These are phyloP conservation scores for Didymella keratinophila DNA, from an alignment of 2,329 filamentous ascomycete genomes.

Conservation along the genomic window DNA sequence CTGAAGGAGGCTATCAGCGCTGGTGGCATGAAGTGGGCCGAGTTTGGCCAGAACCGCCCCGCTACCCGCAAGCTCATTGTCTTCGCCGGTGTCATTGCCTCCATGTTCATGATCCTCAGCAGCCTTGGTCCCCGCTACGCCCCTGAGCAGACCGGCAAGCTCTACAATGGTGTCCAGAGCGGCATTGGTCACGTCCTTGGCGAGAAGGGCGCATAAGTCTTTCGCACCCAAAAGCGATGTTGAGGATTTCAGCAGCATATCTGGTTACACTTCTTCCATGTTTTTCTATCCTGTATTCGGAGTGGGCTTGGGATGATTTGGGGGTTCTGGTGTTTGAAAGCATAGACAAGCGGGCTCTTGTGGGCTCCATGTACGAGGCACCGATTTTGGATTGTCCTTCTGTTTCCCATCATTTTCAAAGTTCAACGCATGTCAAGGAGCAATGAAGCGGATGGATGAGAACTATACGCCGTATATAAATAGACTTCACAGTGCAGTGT, in stretches of 20 bases:
- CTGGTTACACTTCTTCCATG: slow-evolving; percentile 36
- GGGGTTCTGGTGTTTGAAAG: slow-evolving; percentile 36
- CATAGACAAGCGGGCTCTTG: slow-evolving; percentile 46
- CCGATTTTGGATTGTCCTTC: slow-evolving; percentile 18
- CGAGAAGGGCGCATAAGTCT: slow-evolving; percentile 34
- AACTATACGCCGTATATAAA: slow-evolving; percentile 41
- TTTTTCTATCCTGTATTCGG: slow-evolving; percentile 39
- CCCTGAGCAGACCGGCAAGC: slow-evolving; percentile 47
- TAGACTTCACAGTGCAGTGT: slow-evolving; percentile 37
- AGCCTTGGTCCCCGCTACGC: slow-evolving; percentile 53
- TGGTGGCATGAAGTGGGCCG: slow-evolving; percentile 80
- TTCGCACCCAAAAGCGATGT: slow-evolving; percentile 2
- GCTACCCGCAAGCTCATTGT: slow-evolving; percentile 79
- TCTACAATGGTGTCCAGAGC: slow-evolving; percentile 46
- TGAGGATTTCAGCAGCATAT: slow-evolving; percentile 17
- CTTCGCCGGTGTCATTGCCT: slow-evolving; percentile 68
- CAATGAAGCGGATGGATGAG: slow-evolving; percentile 40
- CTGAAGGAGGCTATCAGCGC: slow-evolving; percentile 80
- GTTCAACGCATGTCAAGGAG: slow-evolving; percentile 36
- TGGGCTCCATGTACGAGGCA: slow-evolving; percentile 26
- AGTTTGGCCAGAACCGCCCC: slow-evolving; percentile 81
- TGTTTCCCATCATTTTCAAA: slow-evolving; percentile 27
- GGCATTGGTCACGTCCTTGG: slow-evolving; percentile 41
- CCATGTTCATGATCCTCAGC: slow-evolving; percentile 74
- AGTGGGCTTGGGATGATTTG: slow-evolving; percentile 25